Base-by-base conservation (phyloP, 169 alveolate genomes). In the Plasmodium reichenowi region DNA sequence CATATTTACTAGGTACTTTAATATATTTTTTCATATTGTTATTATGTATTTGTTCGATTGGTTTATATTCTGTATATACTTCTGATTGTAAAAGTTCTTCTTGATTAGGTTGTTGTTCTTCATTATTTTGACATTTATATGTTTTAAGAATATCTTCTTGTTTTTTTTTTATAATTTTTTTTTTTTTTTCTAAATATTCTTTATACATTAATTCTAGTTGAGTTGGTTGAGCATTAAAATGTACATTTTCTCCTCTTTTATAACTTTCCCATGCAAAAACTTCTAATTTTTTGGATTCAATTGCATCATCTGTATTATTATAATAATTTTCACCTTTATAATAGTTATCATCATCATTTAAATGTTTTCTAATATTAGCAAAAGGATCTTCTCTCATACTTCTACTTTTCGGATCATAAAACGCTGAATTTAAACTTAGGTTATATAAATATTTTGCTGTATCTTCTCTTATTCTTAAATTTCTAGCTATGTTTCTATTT, bases 391-490 rank as follows among this genome's bases (percentile, higher is more conserved):
- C 99, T 56, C 99, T 94, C 98, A 98, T 96, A 38, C 99, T 93
- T 72, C 99, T 94, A 24, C 98, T 96, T 88, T 98, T 98, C 26
- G 99, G 99, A 90, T 98, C 99, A 93, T 98, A 98, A 88, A 78
- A 96, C 32, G 99, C 99, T 12, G 99, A 97, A 86, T 97, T 96
- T 29, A 96, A 95, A 91, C 98, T 99, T 73, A 98, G 75, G 90
- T 98, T 97, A 66, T 96, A 93, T 7, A 98, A 92, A 91, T 99
- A 99, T 91, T 97, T 97, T 15, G 99, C 99, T 58, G 98, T 97
- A 88, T 99, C 99, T 80, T 98, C 99, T 56, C 99, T 94, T 29
- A 97, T 97, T 66, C 99, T 96, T 80, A 98, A 93, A 91, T 98
- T 97, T 76, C 98, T 95, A 9, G 98, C 95, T 24, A 95, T 91